Evolutionary conservation across 139 green algal species (phyloP).

Genomic region (Edaphochlamys debaryana): DNA sequence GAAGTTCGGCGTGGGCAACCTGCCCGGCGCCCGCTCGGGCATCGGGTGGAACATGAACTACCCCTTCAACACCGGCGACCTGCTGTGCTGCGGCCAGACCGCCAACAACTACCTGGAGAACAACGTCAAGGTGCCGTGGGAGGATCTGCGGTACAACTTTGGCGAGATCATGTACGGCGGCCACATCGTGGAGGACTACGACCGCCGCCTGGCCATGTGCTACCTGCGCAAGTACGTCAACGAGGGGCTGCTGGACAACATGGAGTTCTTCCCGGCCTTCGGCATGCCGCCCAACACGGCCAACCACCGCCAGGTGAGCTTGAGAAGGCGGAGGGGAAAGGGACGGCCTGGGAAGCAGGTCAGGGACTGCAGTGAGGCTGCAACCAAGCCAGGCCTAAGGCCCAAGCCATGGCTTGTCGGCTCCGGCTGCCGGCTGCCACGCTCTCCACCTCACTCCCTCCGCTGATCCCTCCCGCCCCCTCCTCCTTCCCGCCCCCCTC

Average conservation of each 20-base stretch:
- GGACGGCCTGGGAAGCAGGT: background rate
- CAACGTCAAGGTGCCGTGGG: conserved; percentile 89
- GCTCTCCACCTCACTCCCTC: background rate
- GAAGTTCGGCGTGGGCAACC: conserved; percentile 95
- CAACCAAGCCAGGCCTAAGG: too few relatives aligned
- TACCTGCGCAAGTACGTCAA: conserved; percentile 78
- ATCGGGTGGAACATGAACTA: conserved; percentile 98
- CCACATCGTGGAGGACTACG: conserved; percentile 95
- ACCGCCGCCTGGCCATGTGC: conserved; percentile 81
- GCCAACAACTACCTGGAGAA: conserved; percentile 92
- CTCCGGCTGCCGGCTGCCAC: background rate
- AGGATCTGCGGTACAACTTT: conserved; percentile 92
- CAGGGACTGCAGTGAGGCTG: too few relatives aligned
- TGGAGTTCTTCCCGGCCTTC: conserved; percentile 87
- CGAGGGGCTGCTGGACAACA: conserved; percentile 83
- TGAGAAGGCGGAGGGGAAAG: background rate
- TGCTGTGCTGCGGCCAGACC: conserved; percentile 87
- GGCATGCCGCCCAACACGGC: conserved; percentile 68
- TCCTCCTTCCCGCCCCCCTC: too few relatives aligned
- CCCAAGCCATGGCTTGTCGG: too few relatives aligned
- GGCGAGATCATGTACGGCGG: conserved; percentile 98
- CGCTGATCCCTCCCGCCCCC: too few relatives aligned
- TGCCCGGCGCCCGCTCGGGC: conserved; percentile 75
- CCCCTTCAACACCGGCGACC: conserved; percentile 93
- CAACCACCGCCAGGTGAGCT: conserved; percentile 73